phyloP scores from a whole-genome alignment of 768 basidiomycete species.

The Cyclocybe cylindracea region DNA sequence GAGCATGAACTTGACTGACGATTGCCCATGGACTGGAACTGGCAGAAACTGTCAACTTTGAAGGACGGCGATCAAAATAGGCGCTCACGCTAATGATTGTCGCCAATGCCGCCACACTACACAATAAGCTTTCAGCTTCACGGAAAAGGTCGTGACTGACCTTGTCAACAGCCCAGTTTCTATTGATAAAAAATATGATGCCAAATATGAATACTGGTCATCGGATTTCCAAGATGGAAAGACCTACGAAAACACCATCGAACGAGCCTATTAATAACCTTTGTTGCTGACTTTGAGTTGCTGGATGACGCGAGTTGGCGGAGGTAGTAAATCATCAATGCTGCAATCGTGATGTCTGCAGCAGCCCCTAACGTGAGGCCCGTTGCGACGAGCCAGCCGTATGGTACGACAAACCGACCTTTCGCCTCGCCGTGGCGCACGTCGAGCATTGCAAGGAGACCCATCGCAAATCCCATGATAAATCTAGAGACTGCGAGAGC shows the following conservation, averaged over 20 bases:
- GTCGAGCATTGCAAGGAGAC: background rate
- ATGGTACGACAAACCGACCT: background rate
- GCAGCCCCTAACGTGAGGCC: conserved; percentile 2
- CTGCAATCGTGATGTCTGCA: conserved; percentile 3
- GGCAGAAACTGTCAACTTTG: background rate
- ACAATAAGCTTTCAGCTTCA: background rate
- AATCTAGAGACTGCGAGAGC: too few species aligned
- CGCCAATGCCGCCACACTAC: conserved; percentile 11
- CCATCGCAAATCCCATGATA: background rate
- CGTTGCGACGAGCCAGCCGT: background rate
- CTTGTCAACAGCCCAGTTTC: conserved; percentile 16
- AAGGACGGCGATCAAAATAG: background rate
- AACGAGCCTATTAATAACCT: conserved; percentile 14
- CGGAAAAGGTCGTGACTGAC: background rate
- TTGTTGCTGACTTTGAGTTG: conserved; percentile 6
- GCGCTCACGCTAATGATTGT: conserved; percentile 11
- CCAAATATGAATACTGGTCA: background rate
- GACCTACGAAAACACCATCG: conserved; percentile 16
- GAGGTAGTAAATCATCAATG: conserved; percentile 4
- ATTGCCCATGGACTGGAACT: conserved; percentile 7
- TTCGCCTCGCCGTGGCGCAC: background rate
- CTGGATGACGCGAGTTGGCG: background rate
- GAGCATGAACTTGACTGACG: background rate
- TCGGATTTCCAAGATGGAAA: background rate
- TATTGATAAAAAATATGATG: background rate